A percentile compares a stretch with the other conserved stretches of the same genome.
phyloP scores from a whole-genome alignment of 1,284 basidiomycete species.

The Ceratobasidium papillatum region DNA sequence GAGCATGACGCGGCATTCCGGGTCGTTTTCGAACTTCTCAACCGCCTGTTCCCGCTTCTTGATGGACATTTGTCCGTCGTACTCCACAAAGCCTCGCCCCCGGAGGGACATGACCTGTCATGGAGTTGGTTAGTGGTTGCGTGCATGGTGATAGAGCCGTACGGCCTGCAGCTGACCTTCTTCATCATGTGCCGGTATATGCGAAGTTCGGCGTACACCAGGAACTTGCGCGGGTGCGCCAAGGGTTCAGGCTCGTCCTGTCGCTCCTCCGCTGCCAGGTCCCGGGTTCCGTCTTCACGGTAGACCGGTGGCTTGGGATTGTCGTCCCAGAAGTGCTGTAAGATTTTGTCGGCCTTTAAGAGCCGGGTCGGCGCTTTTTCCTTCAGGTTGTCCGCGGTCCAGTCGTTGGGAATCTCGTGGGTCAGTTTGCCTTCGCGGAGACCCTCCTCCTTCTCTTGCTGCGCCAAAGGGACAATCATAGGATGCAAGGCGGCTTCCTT shows the following conservation, averaged over 20 bases:
- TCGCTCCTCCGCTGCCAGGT: background rate
- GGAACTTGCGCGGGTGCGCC: slow-evolving; percentile 10
- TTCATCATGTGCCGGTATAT: background rate
- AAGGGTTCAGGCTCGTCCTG: background rate
- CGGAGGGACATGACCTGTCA: background rate
- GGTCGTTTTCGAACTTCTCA: background rate
- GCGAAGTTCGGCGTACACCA: background rate
- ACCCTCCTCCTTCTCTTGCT: background rate
- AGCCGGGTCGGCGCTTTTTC: background rate
- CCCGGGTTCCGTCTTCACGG: background rate
- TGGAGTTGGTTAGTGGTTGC: background rate
- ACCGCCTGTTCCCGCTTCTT: background rate
- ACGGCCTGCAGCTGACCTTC: no score
- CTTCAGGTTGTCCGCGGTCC: background rate
- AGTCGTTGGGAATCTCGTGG: background rate
- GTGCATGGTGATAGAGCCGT: background rate
- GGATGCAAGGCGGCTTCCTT: background rate
- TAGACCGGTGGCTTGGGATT: slow-evolving; percentile 3
- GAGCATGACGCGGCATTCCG: slow-evolving; percentile 9
- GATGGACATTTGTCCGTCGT: slow-evolving; percentile 1
- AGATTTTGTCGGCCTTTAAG: background rate
- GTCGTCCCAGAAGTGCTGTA: slow-evolving; percentile 5
- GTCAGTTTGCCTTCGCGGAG: background rate
- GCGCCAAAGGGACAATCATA: background rate
- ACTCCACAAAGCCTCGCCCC: background rate